A percentile compares a stretch with the other conserved stretches of the same genome.
Conservation (phyloP, 2,329 filamentous ascomycete species). For the Emergomyces pasteurianus region DNA sequence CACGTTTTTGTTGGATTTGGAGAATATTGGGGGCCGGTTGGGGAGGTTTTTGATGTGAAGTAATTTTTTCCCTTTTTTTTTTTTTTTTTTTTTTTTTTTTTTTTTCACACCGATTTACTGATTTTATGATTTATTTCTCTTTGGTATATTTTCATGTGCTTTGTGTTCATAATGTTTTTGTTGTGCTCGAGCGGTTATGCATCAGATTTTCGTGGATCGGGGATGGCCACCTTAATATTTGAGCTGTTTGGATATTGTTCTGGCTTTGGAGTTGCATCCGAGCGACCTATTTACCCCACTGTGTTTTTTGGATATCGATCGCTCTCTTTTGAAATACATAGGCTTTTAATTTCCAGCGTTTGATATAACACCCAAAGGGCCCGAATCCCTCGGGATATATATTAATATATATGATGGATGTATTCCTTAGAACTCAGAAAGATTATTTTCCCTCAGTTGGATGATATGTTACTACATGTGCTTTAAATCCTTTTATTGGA, state of each 20-base stretch:
- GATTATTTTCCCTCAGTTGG: neutral
- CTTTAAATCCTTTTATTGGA: neutral
- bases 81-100: constrained; percentile 1
- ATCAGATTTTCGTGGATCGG: too few species aligned
- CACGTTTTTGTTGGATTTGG: constrained; percentile 83
- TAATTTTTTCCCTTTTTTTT: neutral
- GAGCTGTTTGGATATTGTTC: neutral
- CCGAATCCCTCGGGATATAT: neutral
- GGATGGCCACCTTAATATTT: neutral
- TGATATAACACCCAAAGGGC: neutral
- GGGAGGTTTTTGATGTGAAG: constrained; percentile 60
- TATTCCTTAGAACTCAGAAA: neutral
- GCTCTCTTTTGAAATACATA: neutral
- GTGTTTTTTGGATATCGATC: neutral
- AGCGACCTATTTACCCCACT: neutral
- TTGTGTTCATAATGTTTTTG: neutral
- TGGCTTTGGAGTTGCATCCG: neutral
- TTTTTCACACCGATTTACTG: neutral
- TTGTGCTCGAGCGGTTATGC: too few species aligned
- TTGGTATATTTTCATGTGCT: neutral
- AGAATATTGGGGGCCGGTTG: constrained; percentile 79
- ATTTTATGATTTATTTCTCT: neutral
- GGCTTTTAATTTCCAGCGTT: neutral
- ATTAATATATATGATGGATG: neutral
- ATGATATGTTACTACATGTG: neutral